Percentiles rank a stretch among this genome's conserved stretches.
phyloP scores from a whole-genome alignment of 768 basidiomycete genomes.

The Podaxis sp. region DNA sequence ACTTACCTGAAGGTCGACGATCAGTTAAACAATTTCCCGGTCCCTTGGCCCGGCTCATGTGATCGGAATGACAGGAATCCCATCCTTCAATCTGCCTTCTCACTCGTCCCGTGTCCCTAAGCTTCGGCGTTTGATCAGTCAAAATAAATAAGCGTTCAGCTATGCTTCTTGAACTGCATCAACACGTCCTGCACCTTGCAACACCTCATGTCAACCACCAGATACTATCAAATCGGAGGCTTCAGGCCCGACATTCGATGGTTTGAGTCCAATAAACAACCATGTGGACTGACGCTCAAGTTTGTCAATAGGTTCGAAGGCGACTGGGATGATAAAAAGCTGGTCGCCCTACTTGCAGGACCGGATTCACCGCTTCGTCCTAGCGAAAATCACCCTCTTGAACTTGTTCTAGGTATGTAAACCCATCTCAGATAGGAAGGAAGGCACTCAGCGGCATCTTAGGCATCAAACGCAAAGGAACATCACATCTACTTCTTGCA shows the following conservation, averaged over 20 bases:
- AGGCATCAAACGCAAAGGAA: constrained; percentile 46
- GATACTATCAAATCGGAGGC: constrained; percentile 30
- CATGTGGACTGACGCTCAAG: neutral
- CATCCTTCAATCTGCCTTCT: neutral
- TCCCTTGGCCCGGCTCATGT: neutral
- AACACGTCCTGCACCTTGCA: neutral
- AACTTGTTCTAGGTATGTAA: constrained; percentile 43
- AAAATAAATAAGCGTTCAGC: neutral
- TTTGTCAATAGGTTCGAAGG: constrained; percentile 17
- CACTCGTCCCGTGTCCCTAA: neutral
- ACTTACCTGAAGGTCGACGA: too few species aligned
- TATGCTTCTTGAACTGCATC: neutral
- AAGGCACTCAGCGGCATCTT: neutral
- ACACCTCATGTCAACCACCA: neutral
- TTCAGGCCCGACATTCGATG: constrained; percentile 26
- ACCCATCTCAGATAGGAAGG: neutral
- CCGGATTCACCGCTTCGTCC: constrained; percentile 31
- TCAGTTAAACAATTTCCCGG: too few species aligned
- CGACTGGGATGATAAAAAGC: constrained; percentile 34
- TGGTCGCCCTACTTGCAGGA: constrained; percentile 29
- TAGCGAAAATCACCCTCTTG: constrained; percentile 25
- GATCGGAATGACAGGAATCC: neutral
- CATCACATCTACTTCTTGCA: constrained; percentile 46
- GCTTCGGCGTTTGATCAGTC: neutral
- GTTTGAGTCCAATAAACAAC: constrained; percentile 9